A percentile compares a stretch with the other conserved stretches of the same genome.
phyloP scores from a whole-genome alignment of 306 rosid genomes.

The Glycine tomentella region DNA sequence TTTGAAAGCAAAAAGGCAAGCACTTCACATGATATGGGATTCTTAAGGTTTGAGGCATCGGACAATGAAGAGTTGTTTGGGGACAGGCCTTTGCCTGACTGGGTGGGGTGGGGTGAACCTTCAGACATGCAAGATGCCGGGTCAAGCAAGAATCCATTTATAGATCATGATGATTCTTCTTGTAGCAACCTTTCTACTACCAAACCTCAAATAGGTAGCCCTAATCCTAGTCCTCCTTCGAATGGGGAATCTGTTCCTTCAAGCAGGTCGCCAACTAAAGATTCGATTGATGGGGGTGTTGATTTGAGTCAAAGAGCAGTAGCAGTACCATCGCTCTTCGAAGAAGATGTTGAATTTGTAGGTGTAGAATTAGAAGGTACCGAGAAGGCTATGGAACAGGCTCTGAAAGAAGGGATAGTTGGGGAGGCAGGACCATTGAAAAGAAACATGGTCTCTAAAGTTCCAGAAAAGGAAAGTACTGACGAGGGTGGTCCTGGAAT shows the following conservation, averaged over 20 bases:
- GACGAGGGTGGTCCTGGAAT: slow-evolving; percentile 78
- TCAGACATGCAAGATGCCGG: slow-evolving; percentile 75
- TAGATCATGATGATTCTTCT: slow-evolving; percentile 65
- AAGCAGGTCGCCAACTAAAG: slow-evolving; percentile 68
- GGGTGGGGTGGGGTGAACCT: slow-evolving; percentile 92
- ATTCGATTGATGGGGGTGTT: slow-evolving; percentile 58
- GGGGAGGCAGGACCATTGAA: slow-evolving; percentile 99
- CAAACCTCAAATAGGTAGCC: slow-evolving; percentile 55
- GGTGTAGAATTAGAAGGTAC: slow-evolving; percentile 96
- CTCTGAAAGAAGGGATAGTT: slow-evolving; percentile 96
- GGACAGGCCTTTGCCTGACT: slow-evolving; percentile 86
- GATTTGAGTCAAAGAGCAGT: slow-evolving; percentile 61
- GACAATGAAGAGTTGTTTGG: slow-evolving; percentile 72
- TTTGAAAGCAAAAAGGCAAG: slow-evolving; percentile 58
- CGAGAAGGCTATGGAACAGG: slow-evolving; percentile 98
- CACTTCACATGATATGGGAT: slow-evolving; percentile 71
- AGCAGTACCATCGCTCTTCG: slow-evolving; percentile 83
- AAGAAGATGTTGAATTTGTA: slow-evolving; percentile 95
- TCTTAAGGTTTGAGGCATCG: slow-evolving; percentile 82
- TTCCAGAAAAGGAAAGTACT: slow-evolving; percentile 69
- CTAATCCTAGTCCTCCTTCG: slow-evolving; percentile 56
- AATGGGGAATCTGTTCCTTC: slow-evolving; percentile 60
- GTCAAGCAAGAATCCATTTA: slow-evolving; percentile 80
- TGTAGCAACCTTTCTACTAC: slow-evolving; percentile 48
- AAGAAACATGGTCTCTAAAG: slow-evolving; percentile 68